These are phyloP conservation scores for Marasmius oreades DNA, from an alignment of 1,284 basidiomycete species.

Conservation along the genomic window DNA sequence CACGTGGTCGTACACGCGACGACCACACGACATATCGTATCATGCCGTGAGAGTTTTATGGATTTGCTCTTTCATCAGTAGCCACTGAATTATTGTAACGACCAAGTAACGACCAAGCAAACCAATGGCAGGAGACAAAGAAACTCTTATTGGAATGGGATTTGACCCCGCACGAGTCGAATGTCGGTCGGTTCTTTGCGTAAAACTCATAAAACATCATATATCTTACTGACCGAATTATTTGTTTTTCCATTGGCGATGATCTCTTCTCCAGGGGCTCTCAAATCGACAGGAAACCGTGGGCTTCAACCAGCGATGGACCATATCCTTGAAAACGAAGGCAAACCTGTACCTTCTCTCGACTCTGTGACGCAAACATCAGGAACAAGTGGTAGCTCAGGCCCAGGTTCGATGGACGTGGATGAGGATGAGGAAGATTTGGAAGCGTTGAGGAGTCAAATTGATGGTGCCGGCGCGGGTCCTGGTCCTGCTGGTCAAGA, in stretches of 20 bases:
- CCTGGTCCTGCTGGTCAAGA: constrained; percentile 44
- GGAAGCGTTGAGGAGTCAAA: constrained; percentile 50
- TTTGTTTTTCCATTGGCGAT: constrained; percentile 8
- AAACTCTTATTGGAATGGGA: constrained; percentile 83
- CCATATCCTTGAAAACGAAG: constrained; percentile 76
- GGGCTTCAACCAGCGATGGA: constrained; percentile 91
- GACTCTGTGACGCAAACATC: constrained; percentile 28
- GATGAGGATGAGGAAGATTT: constrained; percentile 72
- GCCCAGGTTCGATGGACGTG: constrained; percentile 42
- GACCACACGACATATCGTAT: background rate
- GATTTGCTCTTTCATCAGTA: too few relatives aligned
- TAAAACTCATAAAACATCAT: constrained; percentile 4
- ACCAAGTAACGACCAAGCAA: background rate
- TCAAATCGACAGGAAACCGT: constrained; percentile 74
- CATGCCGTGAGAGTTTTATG: background rate
- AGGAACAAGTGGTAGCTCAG: constrained; percentile 20
- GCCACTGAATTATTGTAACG: too few relatives aligned
- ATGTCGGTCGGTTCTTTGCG: constrained; percentile 48
- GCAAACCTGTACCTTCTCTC: constrained; percentile 68
- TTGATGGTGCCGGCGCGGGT: constrained; percentile 30
- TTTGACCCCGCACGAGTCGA: constrained; percentile 81
- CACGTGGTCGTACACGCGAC: background rate
- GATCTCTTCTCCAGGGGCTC: constrained; percentile 68
- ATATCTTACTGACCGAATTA: background rate
- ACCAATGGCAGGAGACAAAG: constrained; percentile 65